phyloP scores from a whole-genome alignment of 2,329 filamentous ascomycete species.

The Alternaria brassicae region DNA sequence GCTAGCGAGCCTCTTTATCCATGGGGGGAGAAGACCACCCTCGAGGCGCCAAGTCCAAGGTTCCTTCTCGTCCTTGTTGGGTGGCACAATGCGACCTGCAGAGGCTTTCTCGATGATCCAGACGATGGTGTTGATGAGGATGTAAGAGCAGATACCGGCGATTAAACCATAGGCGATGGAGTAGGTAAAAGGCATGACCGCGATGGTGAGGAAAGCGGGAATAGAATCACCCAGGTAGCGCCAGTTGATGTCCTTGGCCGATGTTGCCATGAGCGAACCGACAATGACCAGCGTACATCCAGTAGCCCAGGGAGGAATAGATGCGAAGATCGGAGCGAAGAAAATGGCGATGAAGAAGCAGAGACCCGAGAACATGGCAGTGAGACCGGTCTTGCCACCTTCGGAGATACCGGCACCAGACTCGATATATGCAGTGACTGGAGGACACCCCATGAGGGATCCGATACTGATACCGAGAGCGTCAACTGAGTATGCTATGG shows the following conservation, averaged over 20 bases:
- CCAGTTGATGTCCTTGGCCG: constrained; percentile 88
- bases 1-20: constrained; percentile 67
- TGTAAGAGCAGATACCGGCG: constrained; percentile 78
- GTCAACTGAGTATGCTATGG: constrained; percentile 83
- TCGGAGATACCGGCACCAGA: constrained; percentile 90
- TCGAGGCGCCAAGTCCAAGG: constrained; percentile 80
- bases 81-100: constrained; percentile 73
- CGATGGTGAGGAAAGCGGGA: constrained; percentile 83
- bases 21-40: constrained; percentile 77
- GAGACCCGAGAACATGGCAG: constrained; percentile 76
- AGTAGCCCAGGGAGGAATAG: constrained; percentile 87
- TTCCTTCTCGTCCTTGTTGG: constrained; percentile 78
- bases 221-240: constrained; percentile 79
- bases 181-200: constrained; percentile 89
- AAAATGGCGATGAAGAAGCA: constrained; percentile 83
- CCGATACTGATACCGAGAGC: constrained; percentile 83
- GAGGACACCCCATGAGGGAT: constrained; percentile 76
- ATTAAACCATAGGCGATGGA: constrained; percentile 88
- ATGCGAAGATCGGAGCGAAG: constrained; percentile 89
- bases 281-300: constrained; percentile 88
- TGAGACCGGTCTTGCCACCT: constrained; percentile 84
- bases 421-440: constrained; percentile 87
- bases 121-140: constrained; percentile 73
- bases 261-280: constrained; percentile 83
- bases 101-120: constrained; percentile 72